Evolutionary conservation across 2,329 filamentous ascomycete species (phyloP).

Genomic region (Ophiocordyceps robertsii): DNA sequence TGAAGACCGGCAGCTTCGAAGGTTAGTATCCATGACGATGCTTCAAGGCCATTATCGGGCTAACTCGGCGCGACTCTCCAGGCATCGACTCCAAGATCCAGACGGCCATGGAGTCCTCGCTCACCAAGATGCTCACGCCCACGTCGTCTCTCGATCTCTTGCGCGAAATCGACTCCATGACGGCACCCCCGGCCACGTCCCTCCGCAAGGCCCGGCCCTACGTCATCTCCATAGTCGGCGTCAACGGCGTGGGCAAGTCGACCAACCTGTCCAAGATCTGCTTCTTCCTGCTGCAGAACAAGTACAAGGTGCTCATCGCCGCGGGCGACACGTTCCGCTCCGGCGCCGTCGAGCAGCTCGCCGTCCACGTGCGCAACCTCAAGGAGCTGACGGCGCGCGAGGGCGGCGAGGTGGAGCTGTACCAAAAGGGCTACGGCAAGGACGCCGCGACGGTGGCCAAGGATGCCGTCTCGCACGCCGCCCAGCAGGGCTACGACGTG

Average conservation of each 20-base stretch:
- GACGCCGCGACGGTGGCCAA: slow-evolving; percentile 92
- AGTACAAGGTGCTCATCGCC: slow-evolving; percentile 86
- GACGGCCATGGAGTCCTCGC: slow-evolving; percentile 78
- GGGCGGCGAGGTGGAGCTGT: slow-evolving; percentile 75
- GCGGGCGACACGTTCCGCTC: slow-evolving; percentile 96
- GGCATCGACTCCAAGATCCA: slow-evolving; percentile 71
- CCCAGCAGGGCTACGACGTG: slow-evolving; percentile 69
- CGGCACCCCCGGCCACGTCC: slow-evolving; percentile 49
- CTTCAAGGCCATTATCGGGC: not conserved
- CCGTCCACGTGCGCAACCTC: slow-evolving; percentile 87
- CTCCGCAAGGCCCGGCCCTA: slow-evolving; percentile 63
- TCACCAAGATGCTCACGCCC: slow-evolving; percentile 91
- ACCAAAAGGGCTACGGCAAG: slow-evolving; percentile 95
- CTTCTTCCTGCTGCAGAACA: slow-evolving; percentile 95
- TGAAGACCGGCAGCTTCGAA: slow-evolving; percentile 87
- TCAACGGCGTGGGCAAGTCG: slow-evolving; percentile 96
- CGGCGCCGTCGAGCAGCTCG: slow-evolving; percentile 90
- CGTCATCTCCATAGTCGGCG: slow-evolving; percentile 94
- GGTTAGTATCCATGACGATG: slow-evolving; percentile 25
- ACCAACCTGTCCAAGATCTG: slow-evolving; percentile 97
- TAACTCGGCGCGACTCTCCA: slow-evolving; percentile 5
- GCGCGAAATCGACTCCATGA: slow-evolving; percentile 77
- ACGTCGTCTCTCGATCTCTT: slow-evolving; percentile 90
- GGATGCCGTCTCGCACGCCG: slow-evolving; percentile 75
- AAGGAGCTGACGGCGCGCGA: slow-evolving; percentile 79